phyloP scores from a whole-genome alignment of 2,329 filamentous ascomycete genomes.

The Macrophomina tecta region DNA sequence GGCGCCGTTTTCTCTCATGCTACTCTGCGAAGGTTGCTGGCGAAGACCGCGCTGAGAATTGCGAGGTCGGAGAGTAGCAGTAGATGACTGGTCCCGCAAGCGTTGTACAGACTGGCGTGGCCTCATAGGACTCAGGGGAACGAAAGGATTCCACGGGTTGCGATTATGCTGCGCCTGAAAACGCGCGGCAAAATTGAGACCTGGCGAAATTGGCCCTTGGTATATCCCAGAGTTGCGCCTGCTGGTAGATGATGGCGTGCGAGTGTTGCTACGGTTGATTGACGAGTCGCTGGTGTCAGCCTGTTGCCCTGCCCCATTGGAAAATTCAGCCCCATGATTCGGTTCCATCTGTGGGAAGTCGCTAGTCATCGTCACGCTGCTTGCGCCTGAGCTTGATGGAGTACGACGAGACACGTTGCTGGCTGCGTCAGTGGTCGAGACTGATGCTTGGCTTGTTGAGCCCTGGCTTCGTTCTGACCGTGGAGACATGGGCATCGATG shows the following conservation, averaged over 20 bases:
- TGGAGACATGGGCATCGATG: slow-evolving; percentile 21
- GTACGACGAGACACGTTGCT: slow-evolving; percentile 12
- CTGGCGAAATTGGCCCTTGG: slow-evolving; percentile 29
- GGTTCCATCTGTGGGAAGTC: not conserved
- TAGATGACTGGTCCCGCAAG: slow-evolving; percentile 45
- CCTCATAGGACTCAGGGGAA: slow-evolving; percentile 36
- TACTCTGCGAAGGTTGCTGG: slow-evolving; percentile 32
- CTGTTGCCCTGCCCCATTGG: not conserved
- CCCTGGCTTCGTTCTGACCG: slow-evolving; percentile 37
- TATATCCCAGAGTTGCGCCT: slow-evolving; percentile 21
- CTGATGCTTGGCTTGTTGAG: slow-evolving; percentile 40
- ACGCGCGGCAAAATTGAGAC: slow-evolving; percentile 42
- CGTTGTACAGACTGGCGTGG: slow-evolving; percentile 44
- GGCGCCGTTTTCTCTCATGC: slow-evolving; percentile 39
- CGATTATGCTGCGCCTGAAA: slow-evolving; percentile 39
- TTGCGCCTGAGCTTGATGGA: slow-evolving; percentile 4
- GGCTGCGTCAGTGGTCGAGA: slow-evolving; percentile 28
- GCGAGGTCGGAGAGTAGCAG: slow-evolving; percentile 43
- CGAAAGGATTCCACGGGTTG: slow-evolving; percentile 47
- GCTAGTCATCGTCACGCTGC: slow-evolving; percentile 9
- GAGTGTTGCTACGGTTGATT: slow-evolving; percentile 8
- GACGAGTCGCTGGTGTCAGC: slow-evolving; percentile 1
- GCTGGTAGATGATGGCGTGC: slow-evolving; percentile 17
- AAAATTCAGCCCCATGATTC: not conserved
- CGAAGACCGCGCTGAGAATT: slow-evolving; percentile 39